phyloP scores from a whole-genome alignment of 768 basidiomycete genomes.

The Pleurotus pulmonarius region DNA sequence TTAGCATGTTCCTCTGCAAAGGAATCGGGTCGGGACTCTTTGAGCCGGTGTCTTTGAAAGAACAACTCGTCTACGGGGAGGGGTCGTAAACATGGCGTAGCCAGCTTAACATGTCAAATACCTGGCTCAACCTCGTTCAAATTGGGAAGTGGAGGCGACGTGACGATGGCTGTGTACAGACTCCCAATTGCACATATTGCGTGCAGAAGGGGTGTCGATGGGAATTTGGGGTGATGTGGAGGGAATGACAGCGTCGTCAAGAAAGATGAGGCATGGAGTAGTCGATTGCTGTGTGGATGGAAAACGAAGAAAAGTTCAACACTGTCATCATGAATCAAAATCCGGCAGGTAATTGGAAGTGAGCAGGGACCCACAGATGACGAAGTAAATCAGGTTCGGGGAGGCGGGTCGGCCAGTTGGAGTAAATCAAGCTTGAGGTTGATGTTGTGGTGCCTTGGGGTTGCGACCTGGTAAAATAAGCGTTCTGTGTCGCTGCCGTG shows the following conservation, averaged over 20 bases:
- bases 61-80: slow-evolving; percentile 49
- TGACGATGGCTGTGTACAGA: slow-evolving; percentile 67
- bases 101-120: slow-evolving; percentile 12
- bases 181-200: slow-evolving; percentile 85
- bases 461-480: not conserved
- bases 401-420: slow-evolving; percentile 60
- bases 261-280: slow-evolving; percentile 68
- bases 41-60: slow-evolving; percentile 37
- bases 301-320: slow-evolving; percentile 79
- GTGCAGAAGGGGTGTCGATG: slow-evolving; percentile 67
- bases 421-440: slow-evolving; percentile 2
- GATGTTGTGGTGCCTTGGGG: not conserved
- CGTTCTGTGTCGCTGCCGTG: not conserved
- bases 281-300: slow-evolving; percentile 67
- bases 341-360: not conserved
- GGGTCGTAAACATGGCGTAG: not conserved
- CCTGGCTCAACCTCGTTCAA: slow-evolving; percentile 45
- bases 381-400: slow-evolving; percentile 60
- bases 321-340: slow-evolving; percentile 25
- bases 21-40: slow-evolving; percentile 47
- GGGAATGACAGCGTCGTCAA: slow-evolving; percentile 60
- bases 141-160: slow-evolving; percentile 49
- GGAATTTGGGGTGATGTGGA: slow-evolving; percentile 71
- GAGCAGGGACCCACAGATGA: slow-evolving; percentile 51
- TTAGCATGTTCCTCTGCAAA: slow-evolving; percentile 66